Percentiles rank a stretch among this genome's conserved stretches.
These are phyloP conservation scores for Syzygium aromaticum DNA, from an alignment of 345 rosid species.

Conservation along the genomic window DNA sequence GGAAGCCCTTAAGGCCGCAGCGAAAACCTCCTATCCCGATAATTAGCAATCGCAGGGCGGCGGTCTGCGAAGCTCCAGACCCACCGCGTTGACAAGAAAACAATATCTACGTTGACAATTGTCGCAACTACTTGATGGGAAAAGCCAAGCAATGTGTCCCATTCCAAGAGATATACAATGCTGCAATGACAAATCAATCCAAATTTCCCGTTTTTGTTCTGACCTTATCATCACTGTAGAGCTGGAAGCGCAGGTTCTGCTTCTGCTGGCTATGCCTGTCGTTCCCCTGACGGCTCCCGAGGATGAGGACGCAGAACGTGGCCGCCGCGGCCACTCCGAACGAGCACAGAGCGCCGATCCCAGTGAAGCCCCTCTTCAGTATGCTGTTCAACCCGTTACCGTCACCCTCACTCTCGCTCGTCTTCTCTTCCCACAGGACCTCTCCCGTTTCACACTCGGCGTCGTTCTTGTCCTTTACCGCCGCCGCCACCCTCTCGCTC, in stretches of 20 bases:
- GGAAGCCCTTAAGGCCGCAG: neutral
- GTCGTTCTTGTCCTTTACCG: neutral
- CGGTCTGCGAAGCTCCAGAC: neutral
- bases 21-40: too few species aligned
- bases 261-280: slow-evolving; percentile 30
- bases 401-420: slow-evolving; percentile 29
- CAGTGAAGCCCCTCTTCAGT: slow-evolving; percentile 73
- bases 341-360: slow-evolving; percentile 88
- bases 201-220: neutral
- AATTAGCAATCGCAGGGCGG: neutral
- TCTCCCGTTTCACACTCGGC: neutral
- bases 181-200: neutral
- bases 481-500: slow-evolving; percentile 2
- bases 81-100: fast-evolving
- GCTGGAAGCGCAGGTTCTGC: slow-evolving; percentile 50
- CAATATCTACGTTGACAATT: neutral
- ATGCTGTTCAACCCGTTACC: slow-evolving; percentile 34
- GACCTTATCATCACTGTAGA: slow-evolving; percentile 77
- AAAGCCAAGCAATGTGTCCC: neutral
- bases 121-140: neutral
- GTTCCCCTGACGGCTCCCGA: slow-evolving; percentile 41
- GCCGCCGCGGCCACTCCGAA: slow-evolving; percentile 96
- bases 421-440: neutral
- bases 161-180: neutral
- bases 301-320: slow-evolving; percentile 53